These are phyloP conservation scores for Aristolochia fimbriata DNA, from an alignment of 164 flowering plant genomes.

Conservation along the genomic window DNA sequence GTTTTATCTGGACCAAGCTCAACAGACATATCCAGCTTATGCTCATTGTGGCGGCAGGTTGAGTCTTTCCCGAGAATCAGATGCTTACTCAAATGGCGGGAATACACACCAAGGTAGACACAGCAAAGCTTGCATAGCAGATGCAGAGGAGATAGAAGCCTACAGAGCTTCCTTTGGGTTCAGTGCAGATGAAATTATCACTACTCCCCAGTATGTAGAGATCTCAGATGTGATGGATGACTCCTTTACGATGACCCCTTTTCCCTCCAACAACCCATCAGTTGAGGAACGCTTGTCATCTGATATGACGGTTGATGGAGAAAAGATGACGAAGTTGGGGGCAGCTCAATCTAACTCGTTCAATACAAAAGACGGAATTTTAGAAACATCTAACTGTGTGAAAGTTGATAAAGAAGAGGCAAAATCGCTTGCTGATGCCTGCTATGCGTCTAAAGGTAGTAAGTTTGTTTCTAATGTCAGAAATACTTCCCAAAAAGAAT, in stretches of 20 bases:
- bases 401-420: constrained; percentile 14
- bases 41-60: constrained; percentile 74
- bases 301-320: constrained; percentile 14
- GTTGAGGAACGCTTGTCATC: constrained; percentile 27
- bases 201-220: constrained; percentile 73
- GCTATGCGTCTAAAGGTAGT: constrained; percentile 39
- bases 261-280: constrained; percentile 27
- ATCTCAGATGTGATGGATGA: constrained; percentile 67
- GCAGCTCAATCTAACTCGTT: constrained; percentile 11
- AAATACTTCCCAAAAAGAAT: no score
- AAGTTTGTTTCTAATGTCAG: not conserved
- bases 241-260: constrained; percentile 62
- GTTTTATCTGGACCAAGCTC: constrained; percentile 72
- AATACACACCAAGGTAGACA: constrained; percentile 59
- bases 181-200: constrained; percentile 92
- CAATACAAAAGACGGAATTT: constrained; percentile 16
- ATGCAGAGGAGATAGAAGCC: constrained; percentile 89
- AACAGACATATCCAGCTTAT: constrained; percentile 37
- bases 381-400: constrained; percentile 13
- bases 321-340: constrained; percentile 14
- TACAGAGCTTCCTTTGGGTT: constrained; percentile 97
- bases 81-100: constrained; percentile 45
- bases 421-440: constrained; percentile 5
- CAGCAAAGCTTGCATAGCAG: constrained; percentile 51
- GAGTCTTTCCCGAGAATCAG: constrained; percentile 77